phyloP scores from a whole-genome alignment of 108 stramenopile species.

The Cyclotella sp. region DNA sequence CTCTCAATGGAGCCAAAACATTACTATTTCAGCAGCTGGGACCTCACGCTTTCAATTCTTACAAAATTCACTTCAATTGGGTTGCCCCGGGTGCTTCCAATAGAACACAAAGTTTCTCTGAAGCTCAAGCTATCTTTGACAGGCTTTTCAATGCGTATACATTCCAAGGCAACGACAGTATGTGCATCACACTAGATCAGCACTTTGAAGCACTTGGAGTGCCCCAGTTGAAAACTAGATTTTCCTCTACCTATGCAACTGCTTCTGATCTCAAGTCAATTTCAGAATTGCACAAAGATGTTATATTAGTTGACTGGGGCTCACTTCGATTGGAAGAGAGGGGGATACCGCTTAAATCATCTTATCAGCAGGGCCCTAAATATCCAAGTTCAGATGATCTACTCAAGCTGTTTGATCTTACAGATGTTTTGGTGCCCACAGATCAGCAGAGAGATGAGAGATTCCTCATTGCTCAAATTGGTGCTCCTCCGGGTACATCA shows the following conservation, averaged over 20 bases:
- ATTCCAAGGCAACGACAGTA: not conserved
- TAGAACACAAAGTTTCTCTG: not conserved
- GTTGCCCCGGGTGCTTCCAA: not conserved
- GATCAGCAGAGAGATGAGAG: not conserved
- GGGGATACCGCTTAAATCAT: not conserved
- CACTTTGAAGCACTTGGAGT: not conserved
- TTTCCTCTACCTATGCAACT: not conserved
- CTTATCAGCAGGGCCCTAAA: not conserved
- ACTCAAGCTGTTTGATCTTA: not conserved
- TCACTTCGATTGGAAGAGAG: not conserved
- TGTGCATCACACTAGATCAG: slow-evolving; percentile 5
- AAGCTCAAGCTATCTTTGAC: not conserved
- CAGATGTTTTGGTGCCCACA: not conserved
- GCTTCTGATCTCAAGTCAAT: not conserved
- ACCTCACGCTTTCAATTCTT: slow-evolving; percentile 5
- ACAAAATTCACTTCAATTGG: not conserved
- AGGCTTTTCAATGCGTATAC: not conserved
- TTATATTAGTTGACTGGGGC: too few species aligned
- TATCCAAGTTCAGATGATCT: not conserved
- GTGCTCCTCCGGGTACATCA: not conserved
- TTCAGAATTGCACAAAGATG: not conserved
- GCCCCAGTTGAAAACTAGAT: not conserved
- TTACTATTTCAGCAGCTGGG: not conserved
- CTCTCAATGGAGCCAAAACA: not conserved
- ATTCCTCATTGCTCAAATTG: not conserved